Base-by-base conservation (phyloP, 2,329 filamentous ascomycete genomes). In the Trichoderma guizhouense region DNA sequence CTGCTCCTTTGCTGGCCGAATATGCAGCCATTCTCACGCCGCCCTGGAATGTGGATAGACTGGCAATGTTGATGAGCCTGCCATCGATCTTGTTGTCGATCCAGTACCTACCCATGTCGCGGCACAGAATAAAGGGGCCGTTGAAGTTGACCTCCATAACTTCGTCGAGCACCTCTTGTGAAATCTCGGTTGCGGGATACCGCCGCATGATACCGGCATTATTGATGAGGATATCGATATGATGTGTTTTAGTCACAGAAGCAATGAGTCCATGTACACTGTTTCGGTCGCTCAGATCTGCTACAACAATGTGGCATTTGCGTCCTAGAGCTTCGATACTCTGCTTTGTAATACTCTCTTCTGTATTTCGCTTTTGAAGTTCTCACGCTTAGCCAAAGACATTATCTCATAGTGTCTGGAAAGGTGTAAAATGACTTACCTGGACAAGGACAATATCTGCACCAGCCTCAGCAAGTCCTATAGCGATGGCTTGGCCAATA, bases 31-130 rank as follows among this genome's bases (percentile, higher is more conserved):
- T 68, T 14, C 64, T 28, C 21, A 68, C 47, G 39, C 64, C 64
- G 26, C 64, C 64, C 47, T 68, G 64, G 51, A 68, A 68, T 15
- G 64, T 53, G 26, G 64, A 47, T 9, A 68, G 30, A 34, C 64
- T 68, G 21, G 47, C 64, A 11, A 53, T 68, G 47, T 68, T 68
- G 30, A 68, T 68, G 47, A 68, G 39, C 21, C 43, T 9, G 30
- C 64, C 64, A 3, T 57, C 39, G n/a, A 68, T 68, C 15, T 36
- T 57, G 26, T 68, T 68, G 3, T 68, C 64, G 39, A 68, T 68
- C 64, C 64, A 68, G 21, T 68, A 58, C 24, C 24, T 68, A 18
- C 64, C 64, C 34, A 68, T 68, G 26, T 68, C 64, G 32, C 64
- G 39, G 64, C 64, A 68, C 26, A 68, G 28, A 30, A 57, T 30